Conservation (phyloP, 164 flowering plant species). For the Stephania yunnanensis region DNA sequence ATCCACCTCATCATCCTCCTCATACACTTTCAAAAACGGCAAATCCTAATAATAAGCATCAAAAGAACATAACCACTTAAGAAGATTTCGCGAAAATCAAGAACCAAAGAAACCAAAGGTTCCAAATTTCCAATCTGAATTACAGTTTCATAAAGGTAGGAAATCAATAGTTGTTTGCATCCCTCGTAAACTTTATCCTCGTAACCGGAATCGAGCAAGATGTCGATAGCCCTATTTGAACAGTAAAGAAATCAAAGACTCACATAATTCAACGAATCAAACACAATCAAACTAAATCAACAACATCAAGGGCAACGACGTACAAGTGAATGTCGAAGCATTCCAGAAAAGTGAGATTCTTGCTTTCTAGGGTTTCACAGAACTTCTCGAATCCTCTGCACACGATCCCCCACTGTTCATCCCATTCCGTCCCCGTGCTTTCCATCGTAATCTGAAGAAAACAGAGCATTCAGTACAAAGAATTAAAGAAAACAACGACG, state of each 20-base stretch:
- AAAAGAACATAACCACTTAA: not conserved
- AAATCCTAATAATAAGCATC: slow-evolving; percentile 11
- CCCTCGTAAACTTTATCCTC: not conserved
- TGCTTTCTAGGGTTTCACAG: no score
- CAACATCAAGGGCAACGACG: no score
- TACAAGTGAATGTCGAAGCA: no score
- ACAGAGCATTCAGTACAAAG: no score
- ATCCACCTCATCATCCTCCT: slow-evolving; percentile 28
- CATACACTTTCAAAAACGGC: slow-evolving; percentile 18
- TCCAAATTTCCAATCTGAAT: not conserved
- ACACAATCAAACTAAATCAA: no score
- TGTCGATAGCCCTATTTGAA: not conserved
- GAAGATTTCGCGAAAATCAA: not conserved
- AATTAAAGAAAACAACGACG: no score
- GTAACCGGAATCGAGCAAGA: not conserved
- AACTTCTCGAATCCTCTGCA: no score
- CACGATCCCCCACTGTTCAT: no score
- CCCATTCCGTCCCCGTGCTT: no score
- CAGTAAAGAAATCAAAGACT: not conserved
- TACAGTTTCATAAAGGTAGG: not conserved
- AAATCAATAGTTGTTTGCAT: not conserved
- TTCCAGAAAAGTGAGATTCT: no score
- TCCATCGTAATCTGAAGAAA: no score
- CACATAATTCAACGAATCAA: no score
- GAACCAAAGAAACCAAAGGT: not conserved